A percentile compares a stretch with the other conserved stretches of the same genome.
Evolutionary conservation across 2,329 filamentous ascomycete genomes (phyloP).

Genomic region (Penicillium hordei): DNA sequence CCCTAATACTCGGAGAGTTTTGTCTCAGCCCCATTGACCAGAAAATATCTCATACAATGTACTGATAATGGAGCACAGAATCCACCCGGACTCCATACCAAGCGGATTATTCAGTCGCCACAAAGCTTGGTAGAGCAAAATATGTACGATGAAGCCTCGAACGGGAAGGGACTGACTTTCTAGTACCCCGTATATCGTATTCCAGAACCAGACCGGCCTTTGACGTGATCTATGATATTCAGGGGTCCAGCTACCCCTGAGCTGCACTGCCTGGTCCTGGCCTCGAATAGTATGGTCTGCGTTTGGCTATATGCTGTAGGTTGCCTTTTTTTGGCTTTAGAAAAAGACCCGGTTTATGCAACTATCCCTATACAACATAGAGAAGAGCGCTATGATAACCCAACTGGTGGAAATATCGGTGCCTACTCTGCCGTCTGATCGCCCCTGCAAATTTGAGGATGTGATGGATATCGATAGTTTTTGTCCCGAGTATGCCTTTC

Average conservation of each 20-base stretch:
- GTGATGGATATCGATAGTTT: neutral
- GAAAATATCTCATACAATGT: neutral
- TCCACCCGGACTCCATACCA: neutral
- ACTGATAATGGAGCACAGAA: neutral
- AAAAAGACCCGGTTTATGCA: neutral
- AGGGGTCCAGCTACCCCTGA: neutral
- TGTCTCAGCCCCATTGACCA: neutral
- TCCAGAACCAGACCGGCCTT: neutral
- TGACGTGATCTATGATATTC: constrained; percentile 5
- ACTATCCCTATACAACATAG: neutral
- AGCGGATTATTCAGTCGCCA: neutral
- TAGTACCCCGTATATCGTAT: neutral
- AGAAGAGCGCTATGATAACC: neutral
- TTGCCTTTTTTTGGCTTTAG: neutral
- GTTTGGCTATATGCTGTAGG: neutral
- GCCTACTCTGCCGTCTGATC: constrained; percentile 3
- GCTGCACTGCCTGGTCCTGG: neutral
- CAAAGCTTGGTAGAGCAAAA: constrained; percentile 3
- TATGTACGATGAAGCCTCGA: neutral
- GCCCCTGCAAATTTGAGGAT: neutral
- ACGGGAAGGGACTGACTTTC: neutral
- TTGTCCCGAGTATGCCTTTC: neutral
- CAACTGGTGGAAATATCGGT: neutral
- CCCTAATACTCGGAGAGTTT: neutral
- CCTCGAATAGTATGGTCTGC: neutral